Percentiles rank a stretch among this genome's conserved stretches.
phyloP scores from a whole-genome alignment of 2,329 filamentous ascomycete genomes.

The Neonectria coccinea region DNA sequence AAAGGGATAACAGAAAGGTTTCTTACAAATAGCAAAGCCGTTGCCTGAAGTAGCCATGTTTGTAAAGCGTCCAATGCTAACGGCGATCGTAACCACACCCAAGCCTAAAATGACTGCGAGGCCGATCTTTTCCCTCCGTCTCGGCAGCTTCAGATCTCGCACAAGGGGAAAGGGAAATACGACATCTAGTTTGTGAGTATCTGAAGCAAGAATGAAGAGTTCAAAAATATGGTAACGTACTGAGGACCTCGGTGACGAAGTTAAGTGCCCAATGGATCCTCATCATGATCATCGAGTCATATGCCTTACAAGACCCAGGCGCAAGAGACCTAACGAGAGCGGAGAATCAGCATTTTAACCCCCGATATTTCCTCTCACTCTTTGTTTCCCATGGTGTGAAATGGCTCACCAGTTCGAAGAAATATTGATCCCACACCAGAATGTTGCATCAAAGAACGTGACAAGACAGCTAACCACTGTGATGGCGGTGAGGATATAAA shows the following conservation, averaged over 20 bases:
- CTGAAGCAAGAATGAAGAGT: too few relatives aligned
- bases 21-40: conserved; percentile 29
- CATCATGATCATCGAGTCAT: conserved; percentile 35
- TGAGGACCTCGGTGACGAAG: conserved; percentile 40
- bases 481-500: conserved; percentile 32
- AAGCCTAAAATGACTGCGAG: conserved; percentile 35
- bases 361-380: too few relatives aligned
- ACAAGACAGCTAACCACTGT: conserved; percentile 30
- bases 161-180: conserved; percentile 39
- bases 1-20: too few relatives aligned
- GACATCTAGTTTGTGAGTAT: conserved; percentile 27
- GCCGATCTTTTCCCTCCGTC: conserved; percentile 37
- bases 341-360: not conserved
- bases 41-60: conserved; percentile 32
- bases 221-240: conserved; percentile 14
- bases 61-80: conserved; percentile 39
- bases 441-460: conserved; percentile 36
- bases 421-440: conserved; percentile 41
- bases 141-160: conserved; percentile 30
- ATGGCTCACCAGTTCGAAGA: conserved; percentile 39
- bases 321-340: conserved; percentile 5
- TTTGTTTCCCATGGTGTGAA: not conserved
- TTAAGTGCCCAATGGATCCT: conserved; percentile 41
- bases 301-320: conserved; percentile 28
- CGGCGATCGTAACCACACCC: conserved; percentile 37